These are phyloP conservation scores for Mycena crocata DNA, from an alignment of 768 basidiomycete species.

Conservation along the genomic window DNA sequence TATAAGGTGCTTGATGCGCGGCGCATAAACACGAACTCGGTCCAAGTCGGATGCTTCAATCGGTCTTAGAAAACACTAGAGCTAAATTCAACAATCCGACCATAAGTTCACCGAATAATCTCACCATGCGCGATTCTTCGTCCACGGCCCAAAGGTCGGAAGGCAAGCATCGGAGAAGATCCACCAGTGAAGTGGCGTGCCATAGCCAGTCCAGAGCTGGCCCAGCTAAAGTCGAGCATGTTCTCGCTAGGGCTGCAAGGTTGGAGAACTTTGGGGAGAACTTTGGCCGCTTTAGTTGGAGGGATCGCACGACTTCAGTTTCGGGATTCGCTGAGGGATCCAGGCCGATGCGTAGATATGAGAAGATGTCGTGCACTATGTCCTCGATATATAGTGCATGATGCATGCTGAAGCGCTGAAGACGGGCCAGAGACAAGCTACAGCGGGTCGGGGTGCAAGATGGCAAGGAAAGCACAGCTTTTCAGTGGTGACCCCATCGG, in stretches of 20 bases:
- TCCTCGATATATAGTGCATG: too few relatives aligned
- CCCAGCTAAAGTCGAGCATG: not conserved
- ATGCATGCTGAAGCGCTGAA: too few relatives aligned
- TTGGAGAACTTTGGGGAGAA: too few relatives aligned
- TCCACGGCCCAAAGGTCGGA: not conserved
- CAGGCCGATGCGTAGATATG: too few relatives aligned
- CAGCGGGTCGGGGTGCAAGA: too few relatives aligned
- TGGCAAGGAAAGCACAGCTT: too few relatives aligned
- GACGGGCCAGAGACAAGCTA: too few relatives aligned
- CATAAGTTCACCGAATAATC: not conserved
- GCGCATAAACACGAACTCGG: not conserved
- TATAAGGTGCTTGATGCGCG: constrained; percentile 4
- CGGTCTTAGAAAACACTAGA: not conserved
- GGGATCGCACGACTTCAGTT: too few relatives aligned
- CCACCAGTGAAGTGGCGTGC: not conserved
- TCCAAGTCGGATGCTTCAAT: not conserved
- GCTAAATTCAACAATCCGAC: not conserved
- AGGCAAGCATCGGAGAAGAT: constrained; percentile 8
- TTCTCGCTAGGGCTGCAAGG: constrained; percentile 14
- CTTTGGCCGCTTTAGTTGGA: too few relatives aligned
- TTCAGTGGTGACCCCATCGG: too few relatives aligned
- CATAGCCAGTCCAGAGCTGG: constrained; percentile 2
- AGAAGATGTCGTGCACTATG: too few relatives aligned
- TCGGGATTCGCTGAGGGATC: too few relatives aligned
- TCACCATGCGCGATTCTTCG: constrained; percentile 6